A percentile compares a stretch with the other conserved stretches of the same genome.
These are phyloP conservation scores for Gastroboletus turbinatus DNA, from an alignment of 1,284 basidiomycete genomes.

Conservation along the genomic window DNA sequence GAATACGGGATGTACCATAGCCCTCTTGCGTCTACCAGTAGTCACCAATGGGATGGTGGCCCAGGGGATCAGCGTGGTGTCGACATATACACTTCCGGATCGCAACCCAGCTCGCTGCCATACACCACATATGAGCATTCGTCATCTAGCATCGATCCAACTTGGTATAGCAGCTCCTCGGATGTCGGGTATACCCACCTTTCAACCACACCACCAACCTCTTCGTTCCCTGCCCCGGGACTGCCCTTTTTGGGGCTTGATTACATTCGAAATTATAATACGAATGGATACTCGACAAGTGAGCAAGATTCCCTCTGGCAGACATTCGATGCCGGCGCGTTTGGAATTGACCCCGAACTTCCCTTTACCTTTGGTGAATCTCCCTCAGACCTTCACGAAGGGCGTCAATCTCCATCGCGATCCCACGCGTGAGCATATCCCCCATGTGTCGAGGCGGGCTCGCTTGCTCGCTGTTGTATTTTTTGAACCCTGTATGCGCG, in stretches of 20 bases:
- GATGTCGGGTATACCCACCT: conserved; percentile 44
- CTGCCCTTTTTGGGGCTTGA: conserved; percentile 79
- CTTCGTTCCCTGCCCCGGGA: conserved; percentile 65
- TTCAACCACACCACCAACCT: conserved; percentile 55
- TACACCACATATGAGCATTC: conserved; percentile 41
- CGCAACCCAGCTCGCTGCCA: conserved; percentile 38
- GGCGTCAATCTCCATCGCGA: conserved; percentile 28
- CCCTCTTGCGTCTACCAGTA: conserved; percentile 37
- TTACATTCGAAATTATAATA: conserved; percentile 70
- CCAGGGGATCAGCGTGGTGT: conserved; percentile 37
- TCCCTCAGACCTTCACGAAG: conserved; percentile 32
- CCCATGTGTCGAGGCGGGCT: not conserved
- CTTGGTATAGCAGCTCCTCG: conserved; percentile 44
- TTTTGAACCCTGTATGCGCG: conserved; percentile 18
- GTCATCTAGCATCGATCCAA: conserved; percentile 46
- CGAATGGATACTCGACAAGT: conserved; percentile 41
- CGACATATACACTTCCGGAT: conserved; percentile 44
- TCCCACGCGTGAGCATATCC: conserved; percentile 16
- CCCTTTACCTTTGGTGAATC: conserved; percentile 57
- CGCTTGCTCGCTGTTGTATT: conserved; percentile 4
- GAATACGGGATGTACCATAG: conserved; percentile 54
- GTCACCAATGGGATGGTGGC: conserved; percentile 47
- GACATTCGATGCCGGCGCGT: conserved; percentile 68
- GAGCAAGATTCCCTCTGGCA: conserved; percentile 73
- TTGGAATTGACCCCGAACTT: conserved; percentile 71